phyloP scores from a whole-genome alignment of 371 early-diverging fungal genomes.

The Sporodiniella umbellata region DNA sequence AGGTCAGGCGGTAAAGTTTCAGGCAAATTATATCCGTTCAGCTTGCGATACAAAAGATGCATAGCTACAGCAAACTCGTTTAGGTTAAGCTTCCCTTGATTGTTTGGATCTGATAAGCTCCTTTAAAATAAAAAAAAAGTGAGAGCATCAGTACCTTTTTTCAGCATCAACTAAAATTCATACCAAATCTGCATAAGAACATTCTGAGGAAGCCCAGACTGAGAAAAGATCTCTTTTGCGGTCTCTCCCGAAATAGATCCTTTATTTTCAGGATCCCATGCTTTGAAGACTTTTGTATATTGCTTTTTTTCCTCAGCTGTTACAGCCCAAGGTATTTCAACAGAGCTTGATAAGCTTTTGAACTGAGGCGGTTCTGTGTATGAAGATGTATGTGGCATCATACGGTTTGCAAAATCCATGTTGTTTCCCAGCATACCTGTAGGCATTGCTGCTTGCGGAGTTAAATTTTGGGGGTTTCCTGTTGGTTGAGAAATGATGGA shows the following conservation, averaged over 20 bases:
- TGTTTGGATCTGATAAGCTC: conserved; percentile 81
- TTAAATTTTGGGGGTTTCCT: conserved; percentile 23
- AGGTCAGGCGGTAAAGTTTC: conserved; percentile 74
- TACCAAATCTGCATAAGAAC: conserved; percentile 88
- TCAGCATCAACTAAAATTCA: too few species aligned
- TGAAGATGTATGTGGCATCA: conserved; percentile 42
- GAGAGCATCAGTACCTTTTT: not conserved
- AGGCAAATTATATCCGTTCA: conserved; percentile 80
- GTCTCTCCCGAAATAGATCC: conserved; percentile 79
- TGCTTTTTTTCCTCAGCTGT: conserved; percentile 73
- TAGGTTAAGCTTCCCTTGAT: conserved; percentile 81
- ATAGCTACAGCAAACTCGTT: conserved; percentile 95
- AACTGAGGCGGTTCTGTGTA: conserved; percentile 21
- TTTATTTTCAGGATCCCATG: conserved; percentile 79
- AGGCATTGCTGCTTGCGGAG: conserved; percentile 33
- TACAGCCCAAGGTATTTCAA: conserved; percentile 77
- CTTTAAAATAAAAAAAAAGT: conserved; percentile 23
- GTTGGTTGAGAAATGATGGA: conserved; percentile 14
- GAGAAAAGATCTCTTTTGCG: conserved; percentile 81
- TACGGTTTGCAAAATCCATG: conserved; percentile 37
- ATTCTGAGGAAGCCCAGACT: conserved; percentile 76
- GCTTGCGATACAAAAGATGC: conserved; percentile 83
- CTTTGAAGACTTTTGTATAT: conserved; percentile 81
- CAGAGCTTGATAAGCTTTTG: conserved; percentile 23
- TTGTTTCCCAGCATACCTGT: conserved; percentile 41